phyloP scores from a whole-genome alignment of 768 basidiomycete genomes.

The Kwoniella shandongensis region DNA sequence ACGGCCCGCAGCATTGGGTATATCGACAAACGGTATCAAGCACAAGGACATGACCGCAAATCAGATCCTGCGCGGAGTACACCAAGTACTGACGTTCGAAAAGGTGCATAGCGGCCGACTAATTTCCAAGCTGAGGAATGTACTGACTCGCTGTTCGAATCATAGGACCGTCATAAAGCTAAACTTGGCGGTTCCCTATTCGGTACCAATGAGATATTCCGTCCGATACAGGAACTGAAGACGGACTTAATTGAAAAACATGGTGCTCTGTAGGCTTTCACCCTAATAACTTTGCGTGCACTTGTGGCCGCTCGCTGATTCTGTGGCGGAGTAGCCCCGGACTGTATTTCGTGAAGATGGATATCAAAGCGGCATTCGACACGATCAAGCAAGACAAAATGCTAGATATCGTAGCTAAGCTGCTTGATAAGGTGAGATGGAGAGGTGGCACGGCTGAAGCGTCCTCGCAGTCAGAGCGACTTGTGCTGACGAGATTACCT shows the following conservation, averaged over 20 bases:
- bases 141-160: background rate
- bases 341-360: conserved; percentile 93
- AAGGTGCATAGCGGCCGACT: conserved; percentile 60
- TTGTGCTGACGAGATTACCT: background rate
- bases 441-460: no score
- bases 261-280: conserved; percentile 60
- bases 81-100: conserved; percentile 83
- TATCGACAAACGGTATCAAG: conserved; percentile 7
- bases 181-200: conserved; percentile 80
- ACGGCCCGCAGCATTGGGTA: conserved; percentile 11
- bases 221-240: conserved; percentile 71
- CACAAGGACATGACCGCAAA: conserved; percentile 70
- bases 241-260: conserved; percentile 51
- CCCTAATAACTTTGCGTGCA: background rate
- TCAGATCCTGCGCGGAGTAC: conserved; percentile 76
- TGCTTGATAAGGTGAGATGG: conserved; percentile 63
- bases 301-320: background rate
- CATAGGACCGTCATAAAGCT: conserved; percentile 63
- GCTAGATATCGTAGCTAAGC: conserved; percentile 67
- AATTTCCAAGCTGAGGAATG: background rate
- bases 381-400: conserved; percentile 87
- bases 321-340: conserved; percentile 62
- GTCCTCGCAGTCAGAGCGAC: no score
- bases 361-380: conserved; percentile 95
- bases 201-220: conserved; percentile 77